Evolutionary conservation across 495 filamentous ascomycete species (phyloP).

Genomic region (Diplogelasinospora grovesii): DNA sequence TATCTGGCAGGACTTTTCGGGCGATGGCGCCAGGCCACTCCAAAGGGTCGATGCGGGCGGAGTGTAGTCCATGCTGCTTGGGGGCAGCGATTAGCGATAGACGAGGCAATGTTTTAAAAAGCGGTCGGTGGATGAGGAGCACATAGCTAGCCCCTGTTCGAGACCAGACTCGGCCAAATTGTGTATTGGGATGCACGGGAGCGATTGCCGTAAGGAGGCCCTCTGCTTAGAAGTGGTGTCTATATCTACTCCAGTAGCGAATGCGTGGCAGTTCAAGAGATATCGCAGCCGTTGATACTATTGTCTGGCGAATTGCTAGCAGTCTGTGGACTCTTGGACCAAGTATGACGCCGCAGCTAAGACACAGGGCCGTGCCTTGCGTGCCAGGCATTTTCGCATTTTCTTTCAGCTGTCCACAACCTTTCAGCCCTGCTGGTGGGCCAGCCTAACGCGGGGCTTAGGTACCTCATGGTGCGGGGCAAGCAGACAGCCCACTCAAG

Average conservation of each 20-base stretch:
- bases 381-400: too few relatives aligned
- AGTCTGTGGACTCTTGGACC: too few relatives aligned
- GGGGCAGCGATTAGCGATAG: not conserved
- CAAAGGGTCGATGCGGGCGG: constrained; percentile 20
- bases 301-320: not conserved
- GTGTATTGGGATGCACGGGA: too few relatives aligned
- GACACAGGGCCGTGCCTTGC: too few relatives aligned
- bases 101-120: constrained; percentile 1
- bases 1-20: constrained; percentile 46
- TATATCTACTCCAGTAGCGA: too few relatives aligned
- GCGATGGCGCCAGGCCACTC: constrained; percentile 29
- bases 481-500: not conserved
- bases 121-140: not conserved
- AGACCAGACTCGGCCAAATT: too few relatives aligned
- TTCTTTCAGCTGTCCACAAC: too few relatives aligned
- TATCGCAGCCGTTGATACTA: too few relatives aligned
- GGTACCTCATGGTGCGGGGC: not conserved
- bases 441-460: not conserved
- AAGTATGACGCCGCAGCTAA: too few relatives aligned
- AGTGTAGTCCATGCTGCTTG: constrained; percentile 22
- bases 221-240: too few relatives aligned
- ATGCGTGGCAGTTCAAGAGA: too few relatives aligned
- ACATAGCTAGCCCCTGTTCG: constrained; percentile 8
- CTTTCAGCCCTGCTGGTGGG: not conserved
- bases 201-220: too few relatives aligned